Percentiles rank a stretch among this genome's conserved stretches.
Evolutionary conservation across 106 monocot genomes (phyloP).

Genomic region (Phalaenopsis equestris): DNA sequence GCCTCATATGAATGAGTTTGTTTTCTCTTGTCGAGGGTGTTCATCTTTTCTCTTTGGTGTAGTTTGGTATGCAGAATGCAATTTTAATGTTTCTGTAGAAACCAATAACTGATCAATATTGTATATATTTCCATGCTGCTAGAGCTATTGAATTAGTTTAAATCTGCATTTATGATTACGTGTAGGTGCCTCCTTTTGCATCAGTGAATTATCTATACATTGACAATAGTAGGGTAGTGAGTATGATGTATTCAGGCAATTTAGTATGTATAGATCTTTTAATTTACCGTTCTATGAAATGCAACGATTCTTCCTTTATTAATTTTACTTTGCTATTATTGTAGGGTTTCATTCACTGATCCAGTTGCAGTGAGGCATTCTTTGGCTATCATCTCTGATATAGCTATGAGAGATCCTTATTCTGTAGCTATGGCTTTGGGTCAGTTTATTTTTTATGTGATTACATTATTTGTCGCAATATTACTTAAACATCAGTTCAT

Average conservation of each 20-base stretch:
- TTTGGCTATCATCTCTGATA: slow-evolving; percentile 77
- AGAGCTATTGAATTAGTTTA: background rate
- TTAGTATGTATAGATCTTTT: background rate
- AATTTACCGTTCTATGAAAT: background rate
- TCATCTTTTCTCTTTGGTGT: background rate
- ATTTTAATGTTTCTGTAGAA: background rate
- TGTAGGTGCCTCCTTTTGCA: background rate
- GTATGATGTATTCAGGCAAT: background rate
- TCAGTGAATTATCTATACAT: background rate
- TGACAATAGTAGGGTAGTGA: background rate
- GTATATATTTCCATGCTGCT: background rate
- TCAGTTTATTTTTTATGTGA: slow-evolving; percentile 27
- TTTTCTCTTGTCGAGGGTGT: background rate
- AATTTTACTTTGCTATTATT: slow-evolving; percentile 16
- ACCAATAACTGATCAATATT: background rate
- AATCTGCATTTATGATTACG: background rate
- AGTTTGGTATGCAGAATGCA: background rate
- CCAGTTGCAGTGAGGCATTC: slow-evolving; percentile 95
- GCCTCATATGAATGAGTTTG: background rate
- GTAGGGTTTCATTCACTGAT: slow-evolving; percentile 88
- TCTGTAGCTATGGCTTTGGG: slow-evolving; percentile 99
- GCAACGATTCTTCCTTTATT: background rate
- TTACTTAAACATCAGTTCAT: background rate
- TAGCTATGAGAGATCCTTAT: slow-evolving; percentile 88
- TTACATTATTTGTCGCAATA: slow-evolving; percentile 2